Evolutionary conservation across 2,329 filamentous ascomycete genomes (phyloP), one percentile per base, ranked within the genome.

Genomic region (Ophiognomonia clavigignenti-juglandacearum): DNA sequence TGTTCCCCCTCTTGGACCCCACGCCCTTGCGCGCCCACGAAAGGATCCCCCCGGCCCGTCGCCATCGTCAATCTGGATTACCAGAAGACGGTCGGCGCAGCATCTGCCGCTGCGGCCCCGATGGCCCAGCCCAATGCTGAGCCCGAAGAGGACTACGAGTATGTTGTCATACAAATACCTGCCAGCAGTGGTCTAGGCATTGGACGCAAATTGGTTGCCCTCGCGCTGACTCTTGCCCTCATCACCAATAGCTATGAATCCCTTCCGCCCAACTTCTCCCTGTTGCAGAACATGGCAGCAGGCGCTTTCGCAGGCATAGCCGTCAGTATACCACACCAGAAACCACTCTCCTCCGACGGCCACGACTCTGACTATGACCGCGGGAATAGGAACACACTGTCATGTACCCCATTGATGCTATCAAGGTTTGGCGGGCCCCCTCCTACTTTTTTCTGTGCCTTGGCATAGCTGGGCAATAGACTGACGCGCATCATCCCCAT

Each of bases 401-500:
- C 61, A 97, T 98, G 93, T 98, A 98, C 65, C 93, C 93, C 18
- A 87, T 98, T 63, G 93, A 98, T 72, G 82, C 95, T 57, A 86
- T 98, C 64, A 98, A 98, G 86, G 93, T 96, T 57, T 56, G 65
- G 47, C 41, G 34, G 44, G 39, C 47, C 24, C 36, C 49, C 62
- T 50, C n/a, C 19, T 26, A 27, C 38, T 18, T 37, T 24, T 10
- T 19, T 16, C 26, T 26, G 22, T 9, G 23, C 36, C n/a, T 24
- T 42, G 19, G 26, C 26, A 13, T 26, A 39, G 20, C 38, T n/a
- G 32, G 37, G 31, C 26, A 31, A n/a, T n/a, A n/a, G n/a, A n/a
- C n/a, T n/a, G n/a, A n/a, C n/a, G n/a, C n/a, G n/a, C n/a, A n/a
- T n/a, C n/a, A n/a, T n/a, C n/a, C n/a, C n/a, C n/a, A n/a, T n/a